Percentiles rank a stretch among this genome's conserved stretches.
phyloP scores from a whole-genome alignment of 345 rosid species.

The Cardamine chenopodiifolia region DNA sequence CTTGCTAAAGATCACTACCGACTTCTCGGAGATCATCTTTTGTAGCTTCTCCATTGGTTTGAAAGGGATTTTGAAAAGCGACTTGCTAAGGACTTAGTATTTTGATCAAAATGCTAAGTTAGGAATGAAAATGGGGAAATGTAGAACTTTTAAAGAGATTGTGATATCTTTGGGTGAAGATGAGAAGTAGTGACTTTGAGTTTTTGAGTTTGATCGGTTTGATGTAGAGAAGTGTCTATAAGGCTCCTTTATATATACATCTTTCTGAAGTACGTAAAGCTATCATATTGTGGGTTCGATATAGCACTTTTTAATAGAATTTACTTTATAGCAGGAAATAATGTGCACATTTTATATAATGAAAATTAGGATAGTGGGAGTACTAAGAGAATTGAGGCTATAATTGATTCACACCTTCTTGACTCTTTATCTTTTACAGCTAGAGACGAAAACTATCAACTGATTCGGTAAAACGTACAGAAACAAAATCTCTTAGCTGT shows the following conservation, averaged over 20 bases:
- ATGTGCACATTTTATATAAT: conserved; percentile 7
- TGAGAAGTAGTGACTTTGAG: conserved; percentile 28
- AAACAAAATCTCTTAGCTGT: conserved; percentile 21
- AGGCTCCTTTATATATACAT: conserved; percentile 22
- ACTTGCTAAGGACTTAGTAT: neutral
- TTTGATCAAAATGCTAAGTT: neutral
- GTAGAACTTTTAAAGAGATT: neutral
- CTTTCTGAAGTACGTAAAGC: neutral
- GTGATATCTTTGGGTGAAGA: conserved; percentile 3
- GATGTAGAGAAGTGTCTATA: conserved; percentile 15
- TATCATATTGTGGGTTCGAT: conserved; percentile 2
- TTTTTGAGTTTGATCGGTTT: neutral
- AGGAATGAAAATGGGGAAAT: neutral
- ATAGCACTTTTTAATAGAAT: conserved; percentile 3
- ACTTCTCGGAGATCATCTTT: conserved; percentile 63
- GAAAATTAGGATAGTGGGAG: neutral
- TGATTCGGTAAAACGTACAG: neutral
- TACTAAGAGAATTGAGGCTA: conserved; percentile 3
- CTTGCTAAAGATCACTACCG: conserved; percentile 86
- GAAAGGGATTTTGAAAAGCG: neutral
- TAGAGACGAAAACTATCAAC: conserved; percentile 2
- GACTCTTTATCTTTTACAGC: conserved; percentile 21
- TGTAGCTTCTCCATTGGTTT: conserved; percentile 61
- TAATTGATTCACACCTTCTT: conserved; percentile 8
- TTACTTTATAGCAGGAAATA: conserved; percentile 1